Evolutionary conservation across 768 basidiomycete genomes (phyloP).

Genomic region (Lentinula lateritia): DNA sequence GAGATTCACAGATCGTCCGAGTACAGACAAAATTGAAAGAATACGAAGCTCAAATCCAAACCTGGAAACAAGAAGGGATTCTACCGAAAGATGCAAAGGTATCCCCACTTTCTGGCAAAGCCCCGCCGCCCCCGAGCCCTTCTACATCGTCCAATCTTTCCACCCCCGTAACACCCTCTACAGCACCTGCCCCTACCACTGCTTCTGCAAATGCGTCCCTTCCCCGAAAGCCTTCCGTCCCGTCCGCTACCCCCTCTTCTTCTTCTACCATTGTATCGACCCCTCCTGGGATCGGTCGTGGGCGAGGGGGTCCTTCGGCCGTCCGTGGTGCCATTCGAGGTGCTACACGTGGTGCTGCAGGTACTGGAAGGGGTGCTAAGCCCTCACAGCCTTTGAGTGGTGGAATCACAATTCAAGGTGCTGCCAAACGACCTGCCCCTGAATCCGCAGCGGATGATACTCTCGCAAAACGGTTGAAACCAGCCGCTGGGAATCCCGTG

Average conservation of each 20-base stretch:
- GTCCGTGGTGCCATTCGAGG: slow-evolving; percentile 29
- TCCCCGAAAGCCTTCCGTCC: slow-evolving; percentile 23
- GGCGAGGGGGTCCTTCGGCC: slow-evolving; percentile 18
- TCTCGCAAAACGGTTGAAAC: slow-evolving; percentile 10
- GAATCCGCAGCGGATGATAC: slow-evolving; percentile 3
- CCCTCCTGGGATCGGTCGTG: slow-evolving; percentile 15
- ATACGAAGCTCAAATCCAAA: slow-evolving; percentile 56
- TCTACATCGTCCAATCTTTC: slow-evolving; percentile 14
- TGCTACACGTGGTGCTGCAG: slow-evolving; percentile 17
- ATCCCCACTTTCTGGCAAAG: slow-evolving; percentile 19
- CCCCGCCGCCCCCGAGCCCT: slow-evolving; percentile 22
- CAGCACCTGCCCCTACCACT: slow-evolving; percentile 12
- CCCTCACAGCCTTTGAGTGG: slow-evolving; percentile 5
- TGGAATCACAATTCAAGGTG: slow-evolving; percentile 8
- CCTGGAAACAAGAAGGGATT: slow-evolving; percentile 47
- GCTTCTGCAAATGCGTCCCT: slow-evolving; percentile 15
- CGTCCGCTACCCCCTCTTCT: slow-evolving; percentile 18
- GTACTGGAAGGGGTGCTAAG: slow-evolving; percentile 29
- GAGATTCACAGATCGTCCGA: slow-evolving; percentile 64
- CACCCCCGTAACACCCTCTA: slow-evolving; percentile 17
- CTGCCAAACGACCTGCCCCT: slow-evolving; percentile 5
- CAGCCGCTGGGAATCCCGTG: slow-evolving; percentile 5
- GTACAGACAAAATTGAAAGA: slow-evolving; percentile 61
- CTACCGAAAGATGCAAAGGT: slow-evolving; percentile 30
- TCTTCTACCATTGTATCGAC: slow-evolving; percentile 9